Evolutionary conservation across 2,329 filamentous ascomycete species (phyloP), one percentile per base, ranked within the genome.

Genomic region (Fusarium buxicola): DNA sequence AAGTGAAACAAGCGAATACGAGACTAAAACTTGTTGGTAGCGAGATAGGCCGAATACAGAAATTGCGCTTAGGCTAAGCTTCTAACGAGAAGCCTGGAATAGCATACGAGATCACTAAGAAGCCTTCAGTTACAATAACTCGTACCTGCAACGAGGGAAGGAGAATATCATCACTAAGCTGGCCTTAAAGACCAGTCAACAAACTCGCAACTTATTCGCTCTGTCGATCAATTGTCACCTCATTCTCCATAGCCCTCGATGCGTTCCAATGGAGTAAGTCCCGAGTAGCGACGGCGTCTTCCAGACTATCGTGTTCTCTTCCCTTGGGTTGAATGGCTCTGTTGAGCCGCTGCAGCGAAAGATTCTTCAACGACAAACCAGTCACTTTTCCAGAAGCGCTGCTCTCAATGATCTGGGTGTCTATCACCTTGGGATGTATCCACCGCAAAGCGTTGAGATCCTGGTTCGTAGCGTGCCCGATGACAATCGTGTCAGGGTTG

Each of bases 401-500:
- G 2, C 27, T 15, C n/a, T 62, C 58, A 0, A 62, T 31, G 10
- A 62, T 15, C 8, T 43, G 39, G 7, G 61, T 64, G 43, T 64
- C 61, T 2, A 64, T 36, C 11, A 64, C 31, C 5, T 15, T 31
- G 7, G 7, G 27, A 28, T 64, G 61, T 5, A 64, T 64, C 58
- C 59, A 62, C 6, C 61, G 50, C 34, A 64, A 28, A 1, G 58
- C 30, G 8, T 24, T 53, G 0, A 64, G 15, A 16, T 64, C 61
- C 1, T 36, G 32, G 0, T 49, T 52, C 4, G 21, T 77, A 1
- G 74, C 75, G 48, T 86, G 84, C 0, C 78, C 78, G 3, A 86
- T 72, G 7, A 86, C 73, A 8, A 85, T 72, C 0, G 84, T 86
- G 0, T 78, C 63, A 0, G 76, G 76, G 0, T 78, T 76, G 5